Conservation (phyloP, 352 stramenopile species). For the Thalassiosira livingstoniorum region DNA sequence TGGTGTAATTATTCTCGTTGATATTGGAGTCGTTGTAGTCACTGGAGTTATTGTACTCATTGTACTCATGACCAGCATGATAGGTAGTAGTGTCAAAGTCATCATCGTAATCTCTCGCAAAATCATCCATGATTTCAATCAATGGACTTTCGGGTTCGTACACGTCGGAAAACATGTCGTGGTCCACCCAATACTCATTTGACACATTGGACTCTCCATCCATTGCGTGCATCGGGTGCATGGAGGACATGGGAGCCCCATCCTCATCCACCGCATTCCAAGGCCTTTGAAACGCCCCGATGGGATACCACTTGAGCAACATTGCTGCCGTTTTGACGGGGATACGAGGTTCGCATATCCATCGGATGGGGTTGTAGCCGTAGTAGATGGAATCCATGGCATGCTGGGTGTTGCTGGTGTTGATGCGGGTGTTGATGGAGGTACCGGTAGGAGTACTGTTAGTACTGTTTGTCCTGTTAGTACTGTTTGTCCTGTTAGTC, state of each 20-base stretch:
- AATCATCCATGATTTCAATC: conserved; percentile 51
- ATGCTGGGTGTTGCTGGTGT: not conserved
- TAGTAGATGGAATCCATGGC: not conserved
- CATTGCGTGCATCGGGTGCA: no score
- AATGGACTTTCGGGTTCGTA: conserved; percentile 34
- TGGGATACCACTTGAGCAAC: conserved; percentile 44
- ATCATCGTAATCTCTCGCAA: conserved; percentile 41
- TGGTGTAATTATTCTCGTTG: conserved; percentile 1
- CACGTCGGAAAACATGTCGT: no score
- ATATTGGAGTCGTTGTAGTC: conserved; percentile 5
- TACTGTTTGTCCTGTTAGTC: no score
- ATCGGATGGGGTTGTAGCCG: conserved; percentile 54
- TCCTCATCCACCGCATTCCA: conserved; percentile 15
- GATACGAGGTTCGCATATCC: conserved; percentile 41
- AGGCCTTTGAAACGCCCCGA: conserved; percentile 43
- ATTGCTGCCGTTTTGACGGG: conserved; percentile 22
- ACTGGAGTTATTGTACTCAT: not conserved
- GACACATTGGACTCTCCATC: no score
- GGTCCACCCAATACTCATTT: no score
- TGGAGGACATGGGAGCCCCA: conserved; percentile 6
- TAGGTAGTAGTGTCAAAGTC: conserved; percentile 37
- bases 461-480: no score
- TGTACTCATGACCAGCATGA: not conserved
- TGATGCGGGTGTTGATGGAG: no score
- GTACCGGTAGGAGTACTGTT: no score